Evolutionary conservation across 176 grass and related monocot species (phyloP).

Genomic region (Calamus simplicifolius): DNA sequence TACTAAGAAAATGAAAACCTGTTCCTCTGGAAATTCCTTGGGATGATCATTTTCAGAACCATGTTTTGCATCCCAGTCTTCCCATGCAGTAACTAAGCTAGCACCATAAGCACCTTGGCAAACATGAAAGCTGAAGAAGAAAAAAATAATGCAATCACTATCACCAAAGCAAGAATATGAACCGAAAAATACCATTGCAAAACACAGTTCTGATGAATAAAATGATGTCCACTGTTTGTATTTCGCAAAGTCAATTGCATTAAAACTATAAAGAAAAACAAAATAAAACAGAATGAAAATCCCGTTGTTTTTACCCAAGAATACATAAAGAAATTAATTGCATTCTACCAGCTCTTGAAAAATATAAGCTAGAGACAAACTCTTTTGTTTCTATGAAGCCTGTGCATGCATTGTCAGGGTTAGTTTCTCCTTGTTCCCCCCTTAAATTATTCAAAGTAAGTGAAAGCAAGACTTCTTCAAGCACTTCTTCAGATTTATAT

Average conservation of each 20-base stretch:
- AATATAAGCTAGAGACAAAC: constrained; percentile 22
- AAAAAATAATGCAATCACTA: constrained; percentile 2
- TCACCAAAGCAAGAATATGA: no score
- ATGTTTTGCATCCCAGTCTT: constrained; percentile 63
- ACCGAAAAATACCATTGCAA: no score
- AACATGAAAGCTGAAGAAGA: constrained; percentile 53
- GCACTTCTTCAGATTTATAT: constrained; percentile 81
- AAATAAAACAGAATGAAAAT: no score
- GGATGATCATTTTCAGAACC: constrained; percentile 93
- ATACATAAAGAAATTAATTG: no score
- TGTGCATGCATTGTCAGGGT: constrained; percentile 45
- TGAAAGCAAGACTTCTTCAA: constrained; percentile 91
- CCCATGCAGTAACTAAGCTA: constrained; percentile 70
- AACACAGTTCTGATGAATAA: no score
- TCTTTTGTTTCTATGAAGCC: constrained; percentile 93
- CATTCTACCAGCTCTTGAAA: no score
- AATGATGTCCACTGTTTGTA: no score
- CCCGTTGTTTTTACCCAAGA: no score
- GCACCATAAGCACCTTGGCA: constrained; percentile 67
- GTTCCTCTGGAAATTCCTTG: constrained; percentile 55
- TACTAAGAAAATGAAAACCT: constrained; percentile 34
- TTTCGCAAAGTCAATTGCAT: no score
- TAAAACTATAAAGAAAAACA: no score
- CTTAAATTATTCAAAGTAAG: constrained; percentile 84
- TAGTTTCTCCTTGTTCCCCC: constrained; percentile 12